Conservation (phyloP, 2,329 filamentous ascomycete genomes). For the Beauveria medogensis region DNA sequence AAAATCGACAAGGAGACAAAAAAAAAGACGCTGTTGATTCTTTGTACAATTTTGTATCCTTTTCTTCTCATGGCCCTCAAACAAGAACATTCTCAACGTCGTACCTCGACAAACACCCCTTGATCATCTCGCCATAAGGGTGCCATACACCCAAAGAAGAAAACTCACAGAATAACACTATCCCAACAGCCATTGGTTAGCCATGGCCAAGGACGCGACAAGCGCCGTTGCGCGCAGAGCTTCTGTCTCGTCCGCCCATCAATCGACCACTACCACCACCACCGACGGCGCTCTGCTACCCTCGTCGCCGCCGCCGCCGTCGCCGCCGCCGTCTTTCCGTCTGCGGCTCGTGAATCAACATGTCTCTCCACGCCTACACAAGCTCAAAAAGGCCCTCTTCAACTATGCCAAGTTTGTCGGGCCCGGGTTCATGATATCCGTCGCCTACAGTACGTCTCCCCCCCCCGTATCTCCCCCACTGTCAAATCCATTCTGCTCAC, state of each 20-base stretch:
- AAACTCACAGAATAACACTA: too few relatives aligned
- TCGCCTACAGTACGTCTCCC: constrained; percentile 43
- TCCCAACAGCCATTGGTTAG: too few relatives aligned
- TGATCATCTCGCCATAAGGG: too few relatives aligned
- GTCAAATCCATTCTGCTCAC: not conserved
- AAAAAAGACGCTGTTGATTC: not conserved
- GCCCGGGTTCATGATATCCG: constrained; percentile 57
- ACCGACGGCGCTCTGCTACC: not conserved
- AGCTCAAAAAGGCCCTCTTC: not conserved
- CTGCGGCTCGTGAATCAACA: not conserved
- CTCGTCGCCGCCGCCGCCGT: not conserved
- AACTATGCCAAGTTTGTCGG: constrained; percentile 39
- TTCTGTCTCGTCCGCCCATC: not conserved
- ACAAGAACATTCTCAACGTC: not conserved
- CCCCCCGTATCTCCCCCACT: not conserved
- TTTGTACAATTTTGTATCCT: not conserved
- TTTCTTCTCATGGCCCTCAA: not conserved
- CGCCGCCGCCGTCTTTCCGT: not conserved
- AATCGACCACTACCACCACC: not conserved
- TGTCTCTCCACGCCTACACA: not conserved
- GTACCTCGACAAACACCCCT: not conserved
- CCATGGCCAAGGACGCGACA: constrained; percentile 1
- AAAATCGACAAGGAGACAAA: not conserved
- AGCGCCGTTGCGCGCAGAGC: not conserved
- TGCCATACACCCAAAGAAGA: not conserved